phyloP scores from a whole-genome alignment of 1,139 yeast species.

The Suhomyces taliae region DNA sequence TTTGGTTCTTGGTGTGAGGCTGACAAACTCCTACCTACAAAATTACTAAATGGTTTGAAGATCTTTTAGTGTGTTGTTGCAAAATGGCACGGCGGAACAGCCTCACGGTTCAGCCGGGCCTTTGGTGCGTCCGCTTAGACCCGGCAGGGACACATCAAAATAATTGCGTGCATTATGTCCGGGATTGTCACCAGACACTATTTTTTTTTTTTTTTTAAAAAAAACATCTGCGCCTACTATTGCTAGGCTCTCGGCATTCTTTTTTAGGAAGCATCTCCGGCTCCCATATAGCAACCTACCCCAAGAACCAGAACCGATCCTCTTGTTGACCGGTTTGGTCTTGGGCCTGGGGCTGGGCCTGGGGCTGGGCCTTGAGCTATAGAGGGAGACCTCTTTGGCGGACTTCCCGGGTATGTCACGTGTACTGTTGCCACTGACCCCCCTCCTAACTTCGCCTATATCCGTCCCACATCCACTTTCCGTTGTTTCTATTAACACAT shows the following conservation, averaged over 20 bases:
- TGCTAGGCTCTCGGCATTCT: neutral
- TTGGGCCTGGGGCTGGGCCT: too few species aligned
- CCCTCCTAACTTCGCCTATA: too few species aligned
- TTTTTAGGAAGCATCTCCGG: neutral
- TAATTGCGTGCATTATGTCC: neutral
- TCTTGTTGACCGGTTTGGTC: too few species aligned
- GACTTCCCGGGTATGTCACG: too few species aligned
- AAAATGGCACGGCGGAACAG: neutral
- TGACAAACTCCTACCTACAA: too few species aligned
- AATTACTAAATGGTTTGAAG: neutral
- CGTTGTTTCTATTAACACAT: too few species aligned
- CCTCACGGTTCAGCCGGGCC: neutral
- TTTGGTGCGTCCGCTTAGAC: neutral
- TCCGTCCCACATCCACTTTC: too few species aligned
- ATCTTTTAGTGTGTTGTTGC: neutral
- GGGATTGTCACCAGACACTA: neutral
- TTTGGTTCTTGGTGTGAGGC: too few species aligned
- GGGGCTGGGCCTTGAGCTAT: too few species aligned
- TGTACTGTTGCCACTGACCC: too few species aligned
- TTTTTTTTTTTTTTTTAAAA: too few species aligned
- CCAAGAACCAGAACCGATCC: neutral
- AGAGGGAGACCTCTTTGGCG: too few species aligned
- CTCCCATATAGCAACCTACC: neutral
- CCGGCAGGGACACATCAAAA: neutral
- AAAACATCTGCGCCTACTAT: neutral